phyloP scores from a whole-genome alignment of 495 filamentous ascomycete genomes.

The Aspergillus indologenus region DNA sequence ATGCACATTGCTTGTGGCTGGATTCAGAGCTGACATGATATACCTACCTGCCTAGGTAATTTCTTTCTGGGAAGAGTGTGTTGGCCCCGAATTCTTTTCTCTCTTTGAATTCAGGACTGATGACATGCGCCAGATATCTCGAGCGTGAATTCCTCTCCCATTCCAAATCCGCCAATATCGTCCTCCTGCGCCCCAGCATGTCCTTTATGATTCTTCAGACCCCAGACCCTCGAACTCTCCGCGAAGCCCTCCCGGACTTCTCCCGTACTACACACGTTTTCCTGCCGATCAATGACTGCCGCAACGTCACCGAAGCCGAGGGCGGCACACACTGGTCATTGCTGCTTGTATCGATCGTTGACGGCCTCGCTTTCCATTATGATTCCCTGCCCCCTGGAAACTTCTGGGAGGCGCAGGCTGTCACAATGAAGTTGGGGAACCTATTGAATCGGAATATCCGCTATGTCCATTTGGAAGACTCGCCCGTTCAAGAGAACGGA shows the following conservation, averaged over 20 bases:
- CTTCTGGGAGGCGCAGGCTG: constrained; percentile 63
- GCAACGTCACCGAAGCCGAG: constrained; percentile 71
- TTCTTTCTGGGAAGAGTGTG: constrained; percentile 97
- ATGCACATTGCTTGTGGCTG: neutral
- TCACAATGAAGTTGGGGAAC: constrained; percentile 56
- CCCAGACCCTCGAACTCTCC: constrained; percentile 66
- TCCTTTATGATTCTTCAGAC: constrained; percentile 89
- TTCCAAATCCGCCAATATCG: constrained; percentile 77
- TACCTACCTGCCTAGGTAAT: constrained; percentile 51
- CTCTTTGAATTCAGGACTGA: neutral
- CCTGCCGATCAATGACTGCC: constrained; percentile 90
- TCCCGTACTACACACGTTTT: constrained; percentile 86
- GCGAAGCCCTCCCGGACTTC: constrained; percentile 61
- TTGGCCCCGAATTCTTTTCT: constrained; percentile 13
- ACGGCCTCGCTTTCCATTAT: constrained; percentile 94
- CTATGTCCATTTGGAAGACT: constrained; percentile 76
- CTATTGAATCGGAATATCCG: constrained; percentile 63
- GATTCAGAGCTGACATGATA: constrained; percentile 10
- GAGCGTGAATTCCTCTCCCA: constrained; percentile 79
- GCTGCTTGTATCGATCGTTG: constrained; percentile 81
- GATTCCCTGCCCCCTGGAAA: constrained; percentile 83
- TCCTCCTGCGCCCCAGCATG: constrained; percentile 91
- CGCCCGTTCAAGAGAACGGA: constrained; percentile 87
- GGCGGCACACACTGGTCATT: constrained; percentile 95
- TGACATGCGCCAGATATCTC: constrained; percentile 59